A percentile compares a stretch with the other conserved stretches of the same genome.
Evolutionary conservation across 345 rosid genomes (phyloP).

Genomic region (Arabis hirsuta): DNA sequence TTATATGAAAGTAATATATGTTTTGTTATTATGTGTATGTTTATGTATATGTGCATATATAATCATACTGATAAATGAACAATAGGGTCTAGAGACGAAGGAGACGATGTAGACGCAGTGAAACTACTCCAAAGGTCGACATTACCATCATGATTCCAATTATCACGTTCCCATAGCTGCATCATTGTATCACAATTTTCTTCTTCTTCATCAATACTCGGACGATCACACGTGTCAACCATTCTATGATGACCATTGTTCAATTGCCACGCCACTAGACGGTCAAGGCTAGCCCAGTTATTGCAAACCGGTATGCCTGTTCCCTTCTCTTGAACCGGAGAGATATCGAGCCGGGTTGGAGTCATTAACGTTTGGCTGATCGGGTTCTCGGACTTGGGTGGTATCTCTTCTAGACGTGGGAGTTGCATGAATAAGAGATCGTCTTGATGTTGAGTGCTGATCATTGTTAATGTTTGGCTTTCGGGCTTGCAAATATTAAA

Average conservation of each 20-base stretch:
- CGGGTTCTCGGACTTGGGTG: constrained; percentile 49
- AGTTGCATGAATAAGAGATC: constrained; percentile 62
- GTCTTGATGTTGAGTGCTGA: constrained; percentile 29
- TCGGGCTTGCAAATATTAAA: constrained; percentile 56
- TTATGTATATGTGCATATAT: constrained; percentile 27
- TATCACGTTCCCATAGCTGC: constrained; percentile 33
- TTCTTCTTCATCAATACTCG: constrained; percentile 47
- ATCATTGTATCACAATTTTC: constrained; percentile 50
- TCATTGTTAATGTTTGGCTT: constrained; percentile 43
- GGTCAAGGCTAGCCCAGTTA: constrained; percentile 84
- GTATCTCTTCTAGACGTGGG: constrained; percentile 75
- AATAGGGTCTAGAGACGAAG: constrained; percentile 68
- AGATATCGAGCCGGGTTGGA: constrained; percentile 32
- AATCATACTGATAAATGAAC: constrained; percentile 74
- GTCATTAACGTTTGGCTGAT: constrained; percentile 48
- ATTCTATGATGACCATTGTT: constrained; percentile 54
- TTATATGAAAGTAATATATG: constrained; percentile 10
- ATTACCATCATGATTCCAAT: constrained; percentile 44
- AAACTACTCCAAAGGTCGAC: constrained; percentile 68
- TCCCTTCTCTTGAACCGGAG: constrained; percentile 43
- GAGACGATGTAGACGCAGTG: constrained; percentile 59
- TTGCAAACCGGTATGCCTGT: constrained; percentile 40
- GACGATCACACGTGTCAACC: constrained; percentile 45
- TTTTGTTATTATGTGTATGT: constrained; percentile 12
- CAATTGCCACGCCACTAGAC: constrained; percentile 93